These are phyloP conservation scores for Tolypocladium endophyticum DNA, from an alignment of 2,329 filamentous ascomycete species.

Conservation along the genomic window DNA sequence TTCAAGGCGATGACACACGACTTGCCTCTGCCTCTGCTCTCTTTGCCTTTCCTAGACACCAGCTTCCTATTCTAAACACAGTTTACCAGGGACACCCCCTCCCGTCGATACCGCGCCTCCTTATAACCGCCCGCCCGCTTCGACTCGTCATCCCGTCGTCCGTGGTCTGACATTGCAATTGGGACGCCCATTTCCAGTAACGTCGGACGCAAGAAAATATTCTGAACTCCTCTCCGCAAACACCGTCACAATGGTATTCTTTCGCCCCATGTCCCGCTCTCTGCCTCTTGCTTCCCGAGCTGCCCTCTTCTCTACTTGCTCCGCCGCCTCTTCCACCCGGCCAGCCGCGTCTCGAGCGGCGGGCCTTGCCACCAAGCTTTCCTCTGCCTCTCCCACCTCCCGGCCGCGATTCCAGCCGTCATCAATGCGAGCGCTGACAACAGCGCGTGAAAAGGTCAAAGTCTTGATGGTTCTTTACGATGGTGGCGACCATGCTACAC, in stretches of 20 bases:
- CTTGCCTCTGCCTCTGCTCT: background rate
- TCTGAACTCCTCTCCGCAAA: background rate
- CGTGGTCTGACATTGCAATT: background rate
- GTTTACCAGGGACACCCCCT: background rate
- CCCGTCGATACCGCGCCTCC: background rate
- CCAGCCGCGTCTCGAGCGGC: conserved; percentile 7
- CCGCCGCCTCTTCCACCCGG: conserved; percentile 6
- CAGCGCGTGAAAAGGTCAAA: conserved; percentile 61
- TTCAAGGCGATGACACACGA: background rate
- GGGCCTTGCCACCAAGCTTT: conserved; percentile 7
- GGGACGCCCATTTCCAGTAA: background rate
- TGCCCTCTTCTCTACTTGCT: conserved; percentile 13
- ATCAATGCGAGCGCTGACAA: conserved; percentile 31
- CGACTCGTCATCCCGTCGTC: background rate
- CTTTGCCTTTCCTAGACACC: background rate
- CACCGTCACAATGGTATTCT: conserved; percentile 21
- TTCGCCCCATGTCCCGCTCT: conserved; percentile 15
- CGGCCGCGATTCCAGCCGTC: conserved; percentile 30
- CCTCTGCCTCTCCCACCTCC: conserved; percentile 18
- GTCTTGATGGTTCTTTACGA: conserved; percentile 92
- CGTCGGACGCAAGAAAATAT: background rate
- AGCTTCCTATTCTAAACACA: background rate
- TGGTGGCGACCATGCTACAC: conserved; percentile 75
- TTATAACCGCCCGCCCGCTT: background rate
- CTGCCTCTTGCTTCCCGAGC: conserved; percentile 14